phyloP scores from a whole-genome alignment of 305 asterid species.

The Solanum aculeatissimum region DNA sequence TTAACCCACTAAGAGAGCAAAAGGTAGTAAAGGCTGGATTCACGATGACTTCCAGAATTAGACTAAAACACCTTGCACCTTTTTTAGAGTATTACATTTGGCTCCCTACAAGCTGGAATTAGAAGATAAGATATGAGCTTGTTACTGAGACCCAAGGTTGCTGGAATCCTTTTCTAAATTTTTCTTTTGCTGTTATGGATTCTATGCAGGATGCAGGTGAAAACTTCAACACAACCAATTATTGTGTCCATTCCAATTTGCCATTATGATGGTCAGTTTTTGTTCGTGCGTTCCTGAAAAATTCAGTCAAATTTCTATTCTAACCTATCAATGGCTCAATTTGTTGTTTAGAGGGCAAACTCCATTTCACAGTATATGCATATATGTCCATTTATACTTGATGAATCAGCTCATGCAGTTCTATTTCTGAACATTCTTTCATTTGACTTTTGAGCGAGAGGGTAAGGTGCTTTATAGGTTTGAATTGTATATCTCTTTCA shows the following conservation, averaged over 20 bases:
- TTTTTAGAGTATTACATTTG: background rate
- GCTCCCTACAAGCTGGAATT: background rate
- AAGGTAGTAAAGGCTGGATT: background rate
- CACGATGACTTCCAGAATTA: background rate
- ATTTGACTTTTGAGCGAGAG: background rate
- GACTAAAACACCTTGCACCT: background rate
- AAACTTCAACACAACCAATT: conserved; percentile 72
- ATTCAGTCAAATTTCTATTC: background rate
- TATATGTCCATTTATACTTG: background rate
- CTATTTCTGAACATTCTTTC: background rate
- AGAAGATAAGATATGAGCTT: background rate
- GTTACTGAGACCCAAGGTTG: background rate
- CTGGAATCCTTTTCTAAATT: background rate
- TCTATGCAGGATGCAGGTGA: conserved; percentile 92
- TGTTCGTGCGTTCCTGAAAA: background rate
- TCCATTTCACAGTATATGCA: background rate
- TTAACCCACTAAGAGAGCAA: background rate
- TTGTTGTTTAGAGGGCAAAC: background rate
- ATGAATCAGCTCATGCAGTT: background rate
- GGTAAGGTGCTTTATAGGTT: background rate
- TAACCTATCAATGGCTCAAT: background rate
- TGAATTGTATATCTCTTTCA: background rate
- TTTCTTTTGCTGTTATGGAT: background rate
- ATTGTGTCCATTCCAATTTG: conserved; percentile 83
- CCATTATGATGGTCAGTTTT: conserved; percentile 77